Evolutionary conservation across 164 flowering plant species (phyloP).

Genomic region (Vitis riparia): DNA sequence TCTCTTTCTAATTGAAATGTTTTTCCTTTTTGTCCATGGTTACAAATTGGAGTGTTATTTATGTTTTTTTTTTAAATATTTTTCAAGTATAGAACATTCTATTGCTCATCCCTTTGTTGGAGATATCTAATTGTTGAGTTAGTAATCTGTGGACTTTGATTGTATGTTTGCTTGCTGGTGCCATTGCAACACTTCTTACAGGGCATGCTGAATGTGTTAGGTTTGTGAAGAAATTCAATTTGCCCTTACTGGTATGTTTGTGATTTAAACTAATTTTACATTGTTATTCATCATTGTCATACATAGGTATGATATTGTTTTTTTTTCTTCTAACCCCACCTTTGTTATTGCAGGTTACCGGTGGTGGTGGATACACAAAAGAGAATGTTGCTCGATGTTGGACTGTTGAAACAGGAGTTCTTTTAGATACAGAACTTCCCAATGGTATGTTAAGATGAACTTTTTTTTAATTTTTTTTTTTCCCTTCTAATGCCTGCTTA

Average conservation of each 20-base stretch:
- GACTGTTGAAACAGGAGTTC: conserved; percentile 97
- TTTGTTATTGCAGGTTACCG: conserved; percentile 71
- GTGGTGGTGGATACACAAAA: conserved; percentile 99
- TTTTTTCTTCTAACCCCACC: too few species aligned
- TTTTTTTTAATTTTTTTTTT: neutral
- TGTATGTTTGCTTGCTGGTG: conserved; percentile 4
- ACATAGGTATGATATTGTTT: neutral
- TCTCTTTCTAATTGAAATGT: conserved; percentile 41
- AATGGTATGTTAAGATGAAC: conserved; percentile 49
- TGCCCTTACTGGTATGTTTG: conserved; percentile 82
- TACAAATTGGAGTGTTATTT: too few species aligned
- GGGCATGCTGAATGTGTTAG: conserved; percentile 97
- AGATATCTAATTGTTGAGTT: neutral
- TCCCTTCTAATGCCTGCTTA: neutral
- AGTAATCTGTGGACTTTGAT: neutral
- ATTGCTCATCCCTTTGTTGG: too few species aligned
- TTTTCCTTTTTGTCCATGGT: neutral
- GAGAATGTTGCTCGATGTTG: conserved; percentile 99
- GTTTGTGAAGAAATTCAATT: conserved; percentile 88
- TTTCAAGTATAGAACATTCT: too few species aligned
- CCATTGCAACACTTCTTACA: conserved; percentile 24
- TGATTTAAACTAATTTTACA: neutral
- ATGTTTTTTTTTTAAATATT: too few species aligned
- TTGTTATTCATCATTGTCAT: neutral
- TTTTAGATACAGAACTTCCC: conserved; percentile 87